Evolutionary conservation across 1,284 basidiomycete species (phyloP).

Genomic region (Ustilago hordei): DNA sequence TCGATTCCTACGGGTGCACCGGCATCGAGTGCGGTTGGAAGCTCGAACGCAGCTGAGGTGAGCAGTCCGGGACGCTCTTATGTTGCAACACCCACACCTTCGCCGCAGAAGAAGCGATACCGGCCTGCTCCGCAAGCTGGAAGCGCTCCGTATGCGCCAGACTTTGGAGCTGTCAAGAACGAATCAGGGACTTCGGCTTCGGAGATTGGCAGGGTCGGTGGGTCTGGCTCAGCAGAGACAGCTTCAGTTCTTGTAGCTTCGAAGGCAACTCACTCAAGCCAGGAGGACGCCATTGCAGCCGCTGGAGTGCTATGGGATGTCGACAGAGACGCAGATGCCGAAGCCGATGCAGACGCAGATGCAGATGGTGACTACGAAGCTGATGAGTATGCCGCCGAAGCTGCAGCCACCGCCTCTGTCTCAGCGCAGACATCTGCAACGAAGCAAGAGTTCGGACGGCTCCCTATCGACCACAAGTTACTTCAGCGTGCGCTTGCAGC

Average conservation of each 20-base stretch:
- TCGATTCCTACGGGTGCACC: constrained; percentile 2
- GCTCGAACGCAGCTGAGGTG: not conserved
- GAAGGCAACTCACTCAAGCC: not conserved
- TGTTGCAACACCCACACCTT: constrained; percentile 24
- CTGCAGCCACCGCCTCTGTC: not conserved
- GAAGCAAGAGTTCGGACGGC: constrained; percentile 10
- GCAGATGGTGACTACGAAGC: constrained; percentile 40
- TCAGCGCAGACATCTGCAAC: not conserved
- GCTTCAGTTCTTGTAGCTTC: not conserved
- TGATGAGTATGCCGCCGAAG: constrained; percentile 12
- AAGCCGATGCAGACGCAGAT: constrained; percentile 36
- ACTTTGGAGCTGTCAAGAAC: constrained; percentile 1
- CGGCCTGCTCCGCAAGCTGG: constrained; percentile 15
- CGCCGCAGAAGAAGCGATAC: constrained; percentile 29
- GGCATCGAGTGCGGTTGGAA: constrained; percentile 1
- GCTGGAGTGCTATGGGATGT: constrained; percentile 12
- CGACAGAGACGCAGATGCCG: constrained; percentile 31
- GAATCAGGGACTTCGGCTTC: not conserved
- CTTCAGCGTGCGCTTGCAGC: constrained; percentile 33
- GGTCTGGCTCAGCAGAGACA: not conserved
- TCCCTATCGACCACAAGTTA: constrained; percentile 32
- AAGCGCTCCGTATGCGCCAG: constrained; percentile 18
- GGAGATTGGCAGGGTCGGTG: not conserved
- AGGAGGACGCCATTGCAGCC: constrained; percentile 6
- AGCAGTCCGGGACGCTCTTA: constrained; percentile 17